phyloP scores from a whole-genome alignment of 805 yeast genomes.

The Candida coleopterorum region DNA sequence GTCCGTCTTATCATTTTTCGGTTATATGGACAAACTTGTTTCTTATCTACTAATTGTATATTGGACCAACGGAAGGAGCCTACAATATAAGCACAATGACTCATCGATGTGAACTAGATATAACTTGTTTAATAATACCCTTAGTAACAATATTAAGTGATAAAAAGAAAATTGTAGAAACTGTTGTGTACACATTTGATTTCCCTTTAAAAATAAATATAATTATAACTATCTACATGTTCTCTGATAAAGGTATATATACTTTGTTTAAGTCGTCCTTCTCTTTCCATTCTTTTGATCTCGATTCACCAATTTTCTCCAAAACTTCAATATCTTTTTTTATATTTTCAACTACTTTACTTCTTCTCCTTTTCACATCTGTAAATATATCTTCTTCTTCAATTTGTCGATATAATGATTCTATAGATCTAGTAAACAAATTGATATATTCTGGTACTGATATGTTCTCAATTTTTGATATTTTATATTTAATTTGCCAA shows the following conservation, averaged over 20 bases:
- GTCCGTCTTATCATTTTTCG: too few species aligned
- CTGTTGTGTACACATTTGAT: not conserved
- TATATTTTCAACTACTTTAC: not conserved
- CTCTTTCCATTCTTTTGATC: conserved; percentile 1
- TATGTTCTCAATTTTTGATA: not conserved
- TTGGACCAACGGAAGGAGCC: too few species aligned
- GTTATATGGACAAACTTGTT: too few species aligned
- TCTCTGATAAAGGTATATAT: not conserved
- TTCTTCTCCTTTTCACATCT: not conserved
- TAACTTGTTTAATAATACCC: too few species aligned
- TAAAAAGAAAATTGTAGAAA: not conserved
- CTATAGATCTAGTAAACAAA: conserved; percentile 2
- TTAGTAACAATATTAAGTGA: too few species aligned
- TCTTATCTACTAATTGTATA: too few species aligned
- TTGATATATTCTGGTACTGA: not conserved
- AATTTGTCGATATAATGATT: conserved; percentile 4
- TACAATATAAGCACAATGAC: too few species aligned
- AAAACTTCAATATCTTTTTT: conserved; percentile 1
- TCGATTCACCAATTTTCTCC: not conserved
- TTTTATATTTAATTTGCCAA: conserved; percentile 7
- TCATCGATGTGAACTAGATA: too few species aligned
- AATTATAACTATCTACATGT: not conserved
- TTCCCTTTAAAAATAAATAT: too few species aligned
- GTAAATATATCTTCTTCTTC: not conserved
- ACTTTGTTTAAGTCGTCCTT: conserved; percentile 1